A percentile compares a stretch with the other conserved stretches of the same genome.
Evolutionary conservation across 768 basidiomycete genomes (phyloP).

Genomic region (Phanerochaete carnosa): DNA sequence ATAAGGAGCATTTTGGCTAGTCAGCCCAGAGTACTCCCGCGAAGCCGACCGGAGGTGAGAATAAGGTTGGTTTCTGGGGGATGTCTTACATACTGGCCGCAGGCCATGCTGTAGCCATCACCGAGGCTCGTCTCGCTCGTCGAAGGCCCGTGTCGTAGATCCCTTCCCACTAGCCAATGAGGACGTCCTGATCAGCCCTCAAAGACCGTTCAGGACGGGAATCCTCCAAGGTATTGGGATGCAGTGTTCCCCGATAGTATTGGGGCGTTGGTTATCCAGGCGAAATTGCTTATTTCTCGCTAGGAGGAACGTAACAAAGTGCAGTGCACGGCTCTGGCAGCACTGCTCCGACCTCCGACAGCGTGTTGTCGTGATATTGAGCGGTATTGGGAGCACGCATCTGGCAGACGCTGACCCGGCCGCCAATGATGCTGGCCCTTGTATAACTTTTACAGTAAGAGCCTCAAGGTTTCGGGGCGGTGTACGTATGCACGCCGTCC

Average conservation of each 20-base stretch:
- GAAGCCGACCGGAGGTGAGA: neutral
- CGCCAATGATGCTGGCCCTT: no score
- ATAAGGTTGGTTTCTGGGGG: neutral
- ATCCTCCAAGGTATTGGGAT: neutral
- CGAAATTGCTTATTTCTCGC: no score
- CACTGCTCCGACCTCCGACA: no score
- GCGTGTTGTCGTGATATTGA: no score
- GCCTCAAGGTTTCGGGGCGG: slow-evolving; percentile 6
- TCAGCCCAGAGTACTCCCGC: neutral
- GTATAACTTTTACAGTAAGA: neutral
- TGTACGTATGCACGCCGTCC: slow-evolving; percentile 1
- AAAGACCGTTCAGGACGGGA: neutral
- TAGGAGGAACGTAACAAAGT: no score
- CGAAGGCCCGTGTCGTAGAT: neutral
- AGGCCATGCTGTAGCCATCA: neutral
- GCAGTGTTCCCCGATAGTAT: neutral
- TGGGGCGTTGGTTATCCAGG: neutral
- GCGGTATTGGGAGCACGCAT: no score
- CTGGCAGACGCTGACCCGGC: no score
- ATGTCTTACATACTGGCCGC: neutral
- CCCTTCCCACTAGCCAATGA: neutral
- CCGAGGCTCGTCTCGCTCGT: neutral
- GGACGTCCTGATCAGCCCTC: neutral
- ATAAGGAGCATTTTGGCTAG: no score
- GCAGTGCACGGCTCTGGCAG: no score